A percentile compares a stretch with the other conserved stretches of the same genome.
These are phyloP conservation scores for Curvularia spicifera DNA, from an alignment of 2,329 filamentous ascomycete species.

Conservation along the genomic window DNA sequence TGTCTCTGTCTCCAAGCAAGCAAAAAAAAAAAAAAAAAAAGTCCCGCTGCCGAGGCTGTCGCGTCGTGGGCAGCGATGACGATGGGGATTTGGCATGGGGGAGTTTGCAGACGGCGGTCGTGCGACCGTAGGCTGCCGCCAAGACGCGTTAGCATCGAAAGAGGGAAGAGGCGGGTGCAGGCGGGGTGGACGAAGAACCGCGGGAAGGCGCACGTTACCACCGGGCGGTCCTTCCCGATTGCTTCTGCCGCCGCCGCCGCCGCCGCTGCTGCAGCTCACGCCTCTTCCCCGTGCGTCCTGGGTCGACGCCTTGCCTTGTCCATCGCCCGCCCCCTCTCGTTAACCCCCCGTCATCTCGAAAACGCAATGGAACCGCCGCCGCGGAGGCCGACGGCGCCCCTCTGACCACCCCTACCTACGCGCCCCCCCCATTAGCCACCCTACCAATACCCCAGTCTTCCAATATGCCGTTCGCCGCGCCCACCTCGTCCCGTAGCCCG, in stretches of 20 bases:
- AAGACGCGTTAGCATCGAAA: conserved; percentile 27
- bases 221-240: conserved; percentile 33
- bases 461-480: conserved; percentile 32
- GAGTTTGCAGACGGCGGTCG: conserved; percentile 27
- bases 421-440: background rate
- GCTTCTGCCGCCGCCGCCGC: conserved; percentile 5
- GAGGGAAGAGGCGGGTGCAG: conserved; percentile 27
- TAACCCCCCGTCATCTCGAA: conserved; percentile 3
- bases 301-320: conserved; percentile 16
- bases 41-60: conserved; percentile 9
- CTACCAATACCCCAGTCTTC: conserved; percentile 9
- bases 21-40: conserved; percentile 3
- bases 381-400: conserved; percentile 18
- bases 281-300: conserved; percentile 22
- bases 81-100: conserved; percentile 23
- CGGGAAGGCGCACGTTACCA: conserved; percentile 47
- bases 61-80: conserved; percentile 8
- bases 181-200: conserved; percentile 37
- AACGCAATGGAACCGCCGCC: conserved; percentile 25
- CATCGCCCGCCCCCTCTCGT: background rate
- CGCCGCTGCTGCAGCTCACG: conserved; percentile 19
- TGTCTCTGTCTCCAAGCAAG: conserved; percentile 20
- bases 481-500: conserved; percentile 16
- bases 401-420: background rate
- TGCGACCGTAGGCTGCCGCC: conserved; percentile 28